These are phyloP conservation scores for Cotoneaster glaucophyllus DNA, from an alignment of 306 rosid genomes.

Conservation along the genomic window DNA sequence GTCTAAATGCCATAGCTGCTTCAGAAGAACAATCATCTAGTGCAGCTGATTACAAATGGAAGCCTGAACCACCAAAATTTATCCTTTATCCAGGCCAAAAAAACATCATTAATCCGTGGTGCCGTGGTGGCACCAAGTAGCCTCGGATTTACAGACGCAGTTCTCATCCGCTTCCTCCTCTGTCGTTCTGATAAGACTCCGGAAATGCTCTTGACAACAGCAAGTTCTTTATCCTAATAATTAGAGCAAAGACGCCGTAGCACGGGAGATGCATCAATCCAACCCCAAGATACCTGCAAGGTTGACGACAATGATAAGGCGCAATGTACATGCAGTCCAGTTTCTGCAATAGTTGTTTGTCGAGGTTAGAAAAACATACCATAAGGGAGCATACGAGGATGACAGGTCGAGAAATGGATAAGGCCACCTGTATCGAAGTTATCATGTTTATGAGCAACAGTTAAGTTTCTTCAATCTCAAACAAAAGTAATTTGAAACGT, in stretches of 20 bases:
- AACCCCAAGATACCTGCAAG: constrained; percentile 65
- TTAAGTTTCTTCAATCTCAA: neutral
- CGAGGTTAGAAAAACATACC: constrained; percentile 38
- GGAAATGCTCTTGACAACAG: constrained; percentile 49
- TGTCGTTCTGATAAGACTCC: constrained; percentile 31
- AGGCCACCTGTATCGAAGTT: constrained; percentile 71
- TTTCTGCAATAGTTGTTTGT: neutral
- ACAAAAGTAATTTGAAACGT: constrained; percentile 1
- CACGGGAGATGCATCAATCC: constrained; percentile 75
- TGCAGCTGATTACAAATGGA: neutral
- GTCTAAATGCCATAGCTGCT: neutral
- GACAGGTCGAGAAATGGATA: constrained; percentile 84
- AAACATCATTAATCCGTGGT: neutral
- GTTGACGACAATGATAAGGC: neutral
- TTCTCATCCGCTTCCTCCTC: constrained; percentile 19
- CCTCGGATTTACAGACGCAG: neutral
- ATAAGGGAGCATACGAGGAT: constrained; percentile 69
- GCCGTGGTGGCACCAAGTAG: neutral
- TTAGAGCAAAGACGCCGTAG: constrained; percentile 47
- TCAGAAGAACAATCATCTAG: neutral
- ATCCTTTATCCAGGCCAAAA: neutral
- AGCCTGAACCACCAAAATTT: neutral
- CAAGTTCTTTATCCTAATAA: constrained; percentile 46
- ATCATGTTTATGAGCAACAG: neutral
- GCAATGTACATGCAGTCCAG: neutral